phyloP scores from a whole-genome alignment of 2,329 filamentous ascomycete genomes.

The Fonsecaea erecta region DNA sequence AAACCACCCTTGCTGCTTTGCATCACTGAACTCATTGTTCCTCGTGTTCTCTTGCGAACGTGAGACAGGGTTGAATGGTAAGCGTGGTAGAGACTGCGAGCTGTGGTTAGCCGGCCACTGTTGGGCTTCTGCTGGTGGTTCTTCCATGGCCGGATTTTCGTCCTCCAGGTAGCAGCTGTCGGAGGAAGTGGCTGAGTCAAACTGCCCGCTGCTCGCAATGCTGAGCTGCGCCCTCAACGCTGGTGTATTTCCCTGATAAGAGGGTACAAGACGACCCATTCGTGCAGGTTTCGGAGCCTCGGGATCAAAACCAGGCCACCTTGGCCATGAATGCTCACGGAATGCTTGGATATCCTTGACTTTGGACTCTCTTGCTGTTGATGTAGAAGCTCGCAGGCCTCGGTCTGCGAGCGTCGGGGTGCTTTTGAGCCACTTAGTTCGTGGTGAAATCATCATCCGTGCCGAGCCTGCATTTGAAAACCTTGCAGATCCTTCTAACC shows the following conservation, averaged over 20 bases:
- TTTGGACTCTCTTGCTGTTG: constrained; percentile 9
- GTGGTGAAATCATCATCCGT: constrained; percentile 5
- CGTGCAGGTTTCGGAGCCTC: neutral
- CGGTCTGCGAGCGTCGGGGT: neutral
- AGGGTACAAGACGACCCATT: constrained; percentile 8
- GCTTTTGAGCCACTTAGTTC: neutral
- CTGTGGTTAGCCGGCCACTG: constrained; percentile 34
- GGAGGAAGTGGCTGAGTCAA: constrained; percentile 32
- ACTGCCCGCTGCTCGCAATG: constrained; percentile 29
- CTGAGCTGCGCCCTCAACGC: constrained; percentile 14
- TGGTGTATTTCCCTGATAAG: neutral
- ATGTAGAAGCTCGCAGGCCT: neutral
- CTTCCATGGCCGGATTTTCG: constrained; percentile 37
- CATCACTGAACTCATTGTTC: constrained; percentile 1
- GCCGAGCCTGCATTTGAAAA: constrained; percentile 32
- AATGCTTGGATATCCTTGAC: neutral
- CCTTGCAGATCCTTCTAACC: constrained; percentile 27
- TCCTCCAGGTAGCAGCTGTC: constrained; percentile 30
- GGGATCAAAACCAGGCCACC: constrained; percentile 22
- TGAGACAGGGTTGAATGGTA: constrained; percentile 21
- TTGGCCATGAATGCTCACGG: constrained; percentile 26
- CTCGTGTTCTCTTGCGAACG: constrained; percentile 33
- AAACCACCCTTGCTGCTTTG: constrained; percentile 29
- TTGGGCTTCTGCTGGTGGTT: constrained; percentile 31
- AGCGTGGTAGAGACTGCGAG: constrained; percentile 25